phyloP scores from a whole-genome alignment of 768 basidiomycete genomes.

The Tulasnella sp. region DNA sequence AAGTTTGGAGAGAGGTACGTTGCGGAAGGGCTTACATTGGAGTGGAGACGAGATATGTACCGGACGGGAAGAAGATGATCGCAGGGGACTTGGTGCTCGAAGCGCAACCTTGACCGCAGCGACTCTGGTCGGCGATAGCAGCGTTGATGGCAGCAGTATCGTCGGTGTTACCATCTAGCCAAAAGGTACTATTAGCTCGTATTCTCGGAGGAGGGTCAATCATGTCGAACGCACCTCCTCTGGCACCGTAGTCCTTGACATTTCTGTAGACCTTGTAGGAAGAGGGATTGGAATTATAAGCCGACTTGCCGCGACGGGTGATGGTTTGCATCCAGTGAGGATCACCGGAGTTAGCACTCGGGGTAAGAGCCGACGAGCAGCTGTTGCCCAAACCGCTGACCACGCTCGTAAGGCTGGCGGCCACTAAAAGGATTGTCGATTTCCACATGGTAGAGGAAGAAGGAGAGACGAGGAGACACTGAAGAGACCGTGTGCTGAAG shows the following conservation, averaged over 20 bases:
- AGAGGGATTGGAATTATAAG: constrained; percentile 11
- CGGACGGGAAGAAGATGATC: constrained; percentile 18
- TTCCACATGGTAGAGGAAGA: constrained; percentile 2
- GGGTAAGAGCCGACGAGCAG: constrained; percentile 7
- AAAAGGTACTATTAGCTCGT: neutral
- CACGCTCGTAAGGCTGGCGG: neutral
- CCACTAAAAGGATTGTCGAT: neutral
- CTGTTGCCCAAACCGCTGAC: neutral
- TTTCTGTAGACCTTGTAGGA: constrained; percentile 14
- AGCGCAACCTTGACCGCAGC: constrained; percentile 15
- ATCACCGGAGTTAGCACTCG: constrained; percentile 1
- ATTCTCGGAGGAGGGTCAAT: neutral
- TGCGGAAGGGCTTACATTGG: neutral
- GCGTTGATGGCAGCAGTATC: constrained; percentile 17
- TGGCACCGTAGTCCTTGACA: constrained; percentile 15
- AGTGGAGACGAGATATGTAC: constrained; percentile 8
- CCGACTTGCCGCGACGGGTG: constrained; percentile 7
- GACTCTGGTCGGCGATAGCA: constrained; percentile 13
- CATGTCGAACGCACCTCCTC: constrained; percentile 4
- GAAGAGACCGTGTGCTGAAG: neutral
- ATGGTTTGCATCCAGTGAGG: constrained; percentile 16
- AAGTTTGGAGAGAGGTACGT: neutral
- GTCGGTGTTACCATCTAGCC: constrained; percentile 15
- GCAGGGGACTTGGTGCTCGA: constrained; percentile 12
- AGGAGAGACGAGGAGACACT: neutral